phyloP scores from a whole-genome alignment of 805 yeast species.

The Wickerhamiella sergipiensis region DNA sequence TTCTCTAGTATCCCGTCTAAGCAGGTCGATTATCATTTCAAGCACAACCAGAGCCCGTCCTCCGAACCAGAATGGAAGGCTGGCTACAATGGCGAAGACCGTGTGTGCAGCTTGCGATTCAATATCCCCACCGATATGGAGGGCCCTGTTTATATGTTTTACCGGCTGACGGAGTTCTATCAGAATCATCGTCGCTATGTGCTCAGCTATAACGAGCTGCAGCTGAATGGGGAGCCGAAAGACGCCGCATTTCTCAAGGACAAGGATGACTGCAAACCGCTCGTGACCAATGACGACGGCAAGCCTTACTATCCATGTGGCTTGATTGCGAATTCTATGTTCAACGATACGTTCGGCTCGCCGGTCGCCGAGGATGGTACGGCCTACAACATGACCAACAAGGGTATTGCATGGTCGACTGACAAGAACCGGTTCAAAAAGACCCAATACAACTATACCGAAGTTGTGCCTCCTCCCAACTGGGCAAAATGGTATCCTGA shows the following conservation, averaged over 20 bases:
- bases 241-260: slow-evolving; percentile 34
- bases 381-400: slow-evolving; percentile 31
- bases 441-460: slow-evolving; percentile 50
- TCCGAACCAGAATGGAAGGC: slow-evolving; percentile 55
- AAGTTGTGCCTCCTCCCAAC: slow-evolving; percentile 88
- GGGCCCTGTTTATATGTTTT: slow-evolving; percentile 64
- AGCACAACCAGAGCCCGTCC: slow-evolving; percentile 24
- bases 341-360: slow-evolving; percentile 69
- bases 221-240: slow-evolving; percentile 66
- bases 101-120: slow-evolving; percentile 55
- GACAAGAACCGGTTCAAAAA: slow-evolving; percentile 62
- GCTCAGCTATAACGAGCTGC: slow-evolving; percentile 65
- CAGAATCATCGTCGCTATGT: slow-evolving; percentile 95
- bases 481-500: slow-evolving; percentile 72
- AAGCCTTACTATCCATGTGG: slow-evolving; percentile 86
- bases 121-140: slow-evolving; percentile 56
- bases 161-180: slow-evolving; percentile 76
- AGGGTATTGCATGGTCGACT: slow-evolving; percentile 73
- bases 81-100: slow-evolving; percentile 27
- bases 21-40: slow-evolving; percentile 50
- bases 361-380: slow-evolving; percentile 31
- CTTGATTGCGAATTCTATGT: slow-evolving; percentile 78
- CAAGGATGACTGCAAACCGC: slow-evolving; percentile 48
- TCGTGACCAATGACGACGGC: slow-evolving; percentile 35
- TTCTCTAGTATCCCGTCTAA: slow-evolving; percentile 45